phyloP scores from a whole-genome alignment of 2,329 filamentous ascomycete species.

The Colletotrichum sp. region DNA sequence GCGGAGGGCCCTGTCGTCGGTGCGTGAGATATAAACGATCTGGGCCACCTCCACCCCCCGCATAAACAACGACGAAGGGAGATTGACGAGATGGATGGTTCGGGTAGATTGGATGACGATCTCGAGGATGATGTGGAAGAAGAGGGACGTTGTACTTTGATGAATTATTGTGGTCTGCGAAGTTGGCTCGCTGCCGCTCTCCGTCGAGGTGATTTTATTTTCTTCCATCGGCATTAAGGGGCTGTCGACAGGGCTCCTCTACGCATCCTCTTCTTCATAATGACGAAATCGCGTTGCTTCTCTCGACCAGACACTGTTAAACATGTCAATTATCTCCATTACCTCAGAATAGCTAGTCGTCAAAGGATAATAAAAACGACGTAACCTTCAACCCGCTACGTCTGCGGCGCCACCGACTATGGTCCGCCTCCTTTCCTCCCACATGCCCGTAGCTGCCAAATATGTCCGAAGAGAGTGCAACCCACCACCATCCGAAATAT shows the following conservation, averaged over 20 bases:
- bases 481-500: not conserved
- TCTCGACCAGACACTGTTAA: not conserved
- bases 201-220: not conserved
- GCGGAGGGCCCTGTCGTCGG: not conserved
- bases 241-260: not conserved
- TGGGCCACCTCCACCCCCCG: not conserved
- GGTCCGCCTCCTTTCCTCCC: not conserved
- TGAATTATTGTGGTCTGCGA: not conserved
- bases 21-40: not conserved
- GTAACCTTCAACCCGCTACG: not conserved
- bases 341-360: not conserved
- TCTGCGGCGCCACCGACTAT: not conserved
- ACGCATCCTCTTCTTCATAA: not conserved
- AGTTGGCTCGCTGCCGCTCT: not conserved
- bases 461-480: not conserved
- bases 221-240: not conserved
- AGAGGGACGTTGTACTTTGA: not conserved
- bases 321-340: not conserved
- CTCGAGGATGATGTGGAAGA: not conserved
- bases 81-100: not conserved
- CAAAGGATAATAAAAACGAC: not conserved
- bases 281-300: not conserved
- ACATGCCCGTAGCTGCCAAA: not conserved
- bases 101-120: not conserved
- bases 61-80: not conserved